Conservation (phyloP, 2,329 filamentous ascomycete species). For the Exophiala calicioides region DNA sequence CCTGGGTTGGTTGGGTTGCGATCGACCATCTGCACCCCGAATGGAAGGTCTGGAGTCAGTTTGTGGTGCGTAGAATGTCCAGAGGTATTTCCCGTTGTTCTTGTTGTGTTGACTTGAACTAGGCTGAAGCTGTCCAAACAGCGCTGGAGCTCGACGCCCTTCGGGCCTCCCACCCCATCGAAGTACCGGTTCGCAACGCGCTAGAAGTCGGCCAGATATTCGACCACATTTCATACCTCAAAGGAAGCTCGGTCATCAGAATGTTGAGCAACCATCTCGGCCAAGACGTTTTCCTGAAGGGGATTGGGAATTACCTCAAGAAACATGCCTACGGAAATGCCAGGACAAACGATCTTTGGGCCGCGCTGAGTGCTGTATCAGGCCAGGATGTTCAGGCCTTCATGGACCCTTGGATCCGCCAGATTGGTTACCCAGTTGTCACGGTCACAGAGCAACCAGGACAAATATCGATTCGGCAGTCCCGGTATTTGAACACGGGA, state of each 20-base stretch:
- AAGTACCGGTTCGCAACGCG: conserved; percentile 90
- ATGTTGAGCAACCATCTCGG: conserved; percentile 93
- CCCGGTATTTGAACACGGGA: conserved; percentile 85
- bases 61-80: conserved; percentile 67
- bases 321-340: conserved; percentile 84
- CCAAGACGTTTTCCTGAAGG: conserved; percentile 82
- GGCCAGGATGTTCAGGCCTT: conserved; percentile 81
- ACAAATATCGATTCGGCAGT: conserved; percentile 80
- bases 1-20: conserved; percentile 95
- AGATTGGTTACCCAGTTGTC: conserved; percentile 90
- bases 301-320: conserved; percentile 86
- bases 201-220: conserved; percentile 98
- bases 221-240: conserved; percentile 92
- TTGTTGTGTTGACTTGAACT: conserved; percentile 42
- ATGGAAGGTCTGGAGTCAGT: conserved; percentile 97
- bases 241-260: conserved; percentile 92
- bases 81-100: conserved; percentile 50
- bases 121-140: conserved; percentile 88
- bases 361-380: conserved; percentile 81
- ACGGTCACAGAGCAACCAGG: conserved; percentile 81
- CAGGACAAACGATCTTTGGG: conserved; percentile 88
- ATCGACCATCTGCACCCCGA: conserved; percentile 91
- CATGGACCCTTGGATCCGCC: conserved; percentile 94
- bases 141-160: conserved; percentile 88
- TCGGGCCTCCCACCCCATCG: conserved; percentile 90